phyloP scores from a whole-genome alignment of 352 stramenopile species.

The Blastocystis sp. region DNA sequence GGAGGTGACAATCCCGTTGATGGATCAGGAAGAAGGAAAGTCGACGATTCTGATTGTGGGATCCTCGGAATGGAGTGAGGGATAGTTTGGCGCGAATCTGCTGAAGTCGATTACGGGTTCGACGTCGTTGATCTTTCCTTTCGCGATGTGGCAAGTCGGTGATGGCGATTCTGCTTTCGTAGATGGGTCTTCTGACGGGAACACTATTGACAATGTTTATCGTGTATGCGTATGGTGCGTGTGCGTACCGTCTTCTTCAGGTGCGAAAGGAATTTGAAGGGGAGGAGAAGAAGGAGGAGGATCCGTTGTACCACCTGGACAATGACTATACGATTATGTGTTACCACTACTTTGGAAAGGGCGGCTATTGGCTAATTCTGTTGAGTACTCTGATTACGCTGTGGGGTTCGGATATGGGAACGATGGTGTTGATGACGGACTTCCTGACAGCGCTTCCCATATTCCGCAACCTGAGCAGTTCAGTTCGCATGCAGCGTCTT shows the following conservation, averaged over 20 bases:
- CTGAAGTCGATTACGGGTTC: constrained; percentile 52
- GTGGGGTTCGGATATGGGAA: constrained; percentile 52
- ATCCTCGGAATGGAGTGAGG: neutral
- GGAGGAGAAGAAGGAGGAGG: constrained; percentile 6
- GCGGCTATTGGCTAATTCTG: constrained; percentile 35
- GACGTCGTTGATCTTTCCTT: constrained; percentile 42
- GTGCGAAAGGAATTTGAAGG: constrained; percentile 9
- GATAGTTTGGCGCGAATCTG: constrained; percentile 33
- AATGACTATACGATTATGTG: constrained; percentile 54
- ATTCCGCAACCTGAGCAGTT: neutral
- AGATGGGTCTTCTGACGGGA: constrained; percentile 40
- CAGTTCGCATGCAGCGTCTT: neutral
- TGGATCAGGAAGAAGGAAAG: neutral
- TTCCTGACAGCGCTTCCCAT: neutral
- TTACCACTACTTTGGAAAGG: constrained; percentile 43
- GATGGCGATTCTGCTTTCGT: neutral
- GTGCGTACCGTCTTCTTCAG: neutral
- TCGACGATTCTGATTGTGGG: neutral
- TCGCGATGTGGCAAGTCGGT: constrained; percentile 18
- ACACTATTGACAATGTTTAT: constrained; percentile 8
- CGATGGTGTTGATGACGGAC: constrained; percentile 48
- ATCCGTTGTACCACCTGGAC: constrained; percentile 35
- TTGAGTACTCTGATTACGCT: constrained; percentile 30
- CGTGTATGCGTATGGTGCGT: constrained; percentile 15
- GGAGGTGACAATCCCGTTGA: neutral